Conservation (phyloP, 345 rosid species). For the Eutrema japonicum region DNA sequence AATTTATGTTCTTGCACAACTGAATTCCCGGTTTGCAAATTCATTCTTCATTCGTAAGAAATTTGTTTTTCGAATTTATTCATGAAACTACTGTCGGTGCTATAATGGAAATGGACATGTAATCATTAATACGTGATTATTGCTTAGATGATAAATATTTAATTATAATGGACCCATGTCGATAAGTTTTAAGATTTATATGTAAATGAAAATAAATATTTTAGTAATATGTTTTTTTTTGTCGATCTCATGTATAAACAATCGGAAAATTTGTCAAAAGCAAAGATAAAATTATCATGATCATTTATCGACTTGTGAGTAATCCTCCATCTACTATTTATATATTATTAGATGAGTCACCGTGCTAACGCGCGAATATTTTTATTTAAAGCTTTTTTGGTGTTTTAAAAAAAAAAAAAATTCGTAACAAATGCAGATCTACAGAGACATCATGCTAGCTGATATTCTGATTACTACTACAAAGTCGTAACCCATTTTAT, state of each 20-base stretch:
- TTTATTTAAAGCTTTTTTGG: too few species aligned
- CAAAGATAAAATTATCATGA: slow-evolving; percentile 7
- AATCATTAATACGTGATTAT: slow-evolving; percentile 43
- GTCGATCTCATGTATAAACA: not conserved
- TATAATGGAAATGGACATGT: slow-evolving; percentile 43
- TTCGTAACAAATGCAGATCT: too few species aligned
- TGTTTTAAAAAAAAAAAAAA: too few species aligned
- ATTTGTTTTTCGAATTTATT: not conserved
- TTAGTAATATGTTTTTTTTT: not conserved
- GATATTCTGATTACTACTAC: too few species aligned
- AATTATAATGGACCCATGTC: slow-evolving; percentile 36
- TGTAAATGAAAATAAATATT: not conserved
- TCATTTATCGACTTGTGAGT: not conserved
- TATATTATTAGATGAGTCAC: too few species aligned
- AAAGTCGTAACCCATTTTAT: too few species aligned
- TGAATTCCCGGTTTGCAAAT: not conserved
- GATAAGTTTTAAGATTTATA: not conserved
- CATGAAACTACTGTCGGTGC: slow-evolving; percentile 37
- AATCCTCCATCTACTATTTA: not conserved
- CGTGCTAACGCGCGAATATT: too few species aligned
- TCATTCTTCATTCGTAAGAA: not conserved
- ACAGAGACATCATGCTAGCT: too few species aligned
- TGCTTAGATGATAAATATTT: slow-evolving; percentile 27
- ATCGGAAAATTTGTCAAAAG: not conserved
- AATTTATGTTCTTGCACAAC: not conserved